Evolutionary conservation across 371 early-diverging fungal species (phyloP).

Genomic region (Nematocida parisii): DNA sequence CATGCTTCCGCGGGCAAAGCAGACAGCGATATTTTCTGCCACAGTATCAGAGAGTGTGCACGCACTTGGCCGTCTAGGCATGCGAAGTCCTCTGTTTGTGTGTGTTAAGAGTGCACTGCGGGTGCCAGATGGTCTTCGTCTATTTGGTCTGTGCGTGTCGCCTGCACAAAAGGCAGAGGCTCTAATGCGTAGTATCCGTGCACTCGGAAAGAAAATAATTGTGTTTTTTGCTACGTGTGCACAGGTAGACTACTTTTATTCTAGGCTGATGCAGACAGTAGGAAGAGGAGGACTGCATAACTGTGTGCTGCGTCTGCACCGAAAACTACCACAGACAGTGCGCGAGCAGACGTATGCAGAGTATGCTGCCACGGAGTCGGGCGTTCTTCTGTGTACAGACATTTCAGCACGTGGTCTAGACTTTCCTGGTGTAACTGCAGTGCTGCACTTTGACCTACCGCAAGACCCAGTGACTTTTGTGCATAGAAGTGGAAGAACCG

Average conservation of each 20-base stretch:
- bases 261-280: constrained; percentile 64
- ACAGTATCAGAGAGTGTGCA: constrained; percentile 43
- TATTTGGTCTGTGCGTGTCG: not conserved
- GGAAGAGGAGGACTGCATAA: not conserved
- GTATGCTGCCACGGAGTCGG: constrained; percentile 38
- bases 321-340: constrained; percentile 64
- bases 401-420: constrained; percentile 68
- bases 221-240: constrained; percentile 65
- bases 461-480: constrained; percentile 84
- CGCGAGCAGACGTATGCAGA: constrained; percentile 59
- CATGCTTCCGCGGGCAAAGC: constrained; percentile 33
- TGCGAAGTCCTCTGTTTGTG: constrained; percentile 46
- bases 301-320: constrained; percentile 60
- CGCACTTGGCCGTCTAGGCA: constrained; percentile 32
- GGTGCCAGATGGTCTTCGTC: constrained; percentile 27
- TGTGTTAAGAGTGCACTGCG: constrained; percentile 31
- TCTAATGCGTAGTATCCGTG: not conserved
- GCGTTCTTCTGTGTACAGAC: constrained; percentile 67
- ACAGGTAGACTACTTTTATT: constrained; percentile 70
- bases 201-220: constrained; percentile 36
- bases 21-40: constrained; percentile 42
- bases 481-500: constrained; percentile 95
- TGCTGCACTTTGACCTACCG: constrained; percentile 59
- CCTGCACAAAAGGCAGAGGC: constrained; percentile 29
- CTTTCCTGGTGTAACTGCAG: constrained; percentile 62